Evolutionary conservation across 495 filamentous ascomycete genomes (phyloP).

Genomic region (Talaromyces proteolyticus): DNA sequence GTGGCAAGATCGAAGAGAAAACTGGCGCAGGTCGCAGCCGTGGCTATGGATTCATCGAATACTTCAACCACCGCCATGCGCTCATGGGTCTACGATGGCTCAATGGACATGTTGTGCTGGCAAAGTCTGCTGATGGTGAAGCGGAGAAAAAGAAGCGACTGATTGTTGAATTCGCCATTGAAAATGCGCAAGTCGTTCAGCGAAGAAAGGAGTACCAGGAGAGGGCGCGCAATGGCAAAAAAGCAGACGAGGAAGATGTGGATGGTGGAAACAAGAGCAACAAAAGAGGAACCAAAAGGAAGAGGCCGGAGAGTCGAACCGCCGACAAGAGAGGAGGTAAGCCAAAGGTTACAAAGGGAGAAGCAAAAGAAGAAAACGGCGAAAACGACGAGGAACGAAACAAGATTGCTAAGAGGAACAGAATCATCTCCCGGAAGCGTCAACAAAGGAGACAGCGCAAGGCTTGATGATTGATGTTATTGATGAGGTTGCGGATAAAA

Average conservation of each 20-base stretch:
- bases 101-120: constrained; percentile 70
- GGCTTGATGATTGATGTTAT: constrained; percentile 19
- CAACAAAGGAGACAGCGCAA: constrained; percentile 49
- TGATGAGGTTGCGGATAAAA: constrained; percentile 7
- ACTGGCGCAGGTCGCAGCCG: constrained; percentile 72
- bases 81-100: constrained; percentile 93
- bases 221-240: constrained; percentile 41
- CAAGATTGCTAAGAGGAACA: constrained; percentile 53
- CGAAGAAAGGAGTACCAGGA: constrained; percentile 67
- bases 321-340: constrained; percentile 10
- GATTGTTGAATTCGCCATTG: constrained; percentile 97
- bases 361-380: constrained; percentile 13
- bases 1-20: constrained; percentile 70
- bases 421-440: constrained; percentile 65
- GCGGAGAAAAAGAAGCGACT: constrained; percentile 67
- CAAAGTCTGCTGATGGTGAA: constrained; percentile 28
- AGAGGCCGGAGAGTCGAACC: constrained; percentile 27
- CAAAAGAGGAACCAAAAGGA: constrained; percentile 29
- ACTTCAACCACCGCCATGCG: constrained; percentile 87
- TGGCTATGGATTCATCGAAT: constrained; percentile 98
- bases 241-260: constrained; percentile 25
- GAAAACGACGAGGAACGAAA: constrained; percentile 38
- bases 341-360: too few relatives aligned
- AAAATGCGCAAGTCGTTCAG: constrained; percentile 90
- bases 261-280: constrained; percentile 13